Percentiles rank a stretch among this genome's conserved stretches.
These are phyloP conservation scores for Acacia melanoxylon DNA, from an alignment of 306 rosid genomes.

Conservation along the genomic window DNA sequence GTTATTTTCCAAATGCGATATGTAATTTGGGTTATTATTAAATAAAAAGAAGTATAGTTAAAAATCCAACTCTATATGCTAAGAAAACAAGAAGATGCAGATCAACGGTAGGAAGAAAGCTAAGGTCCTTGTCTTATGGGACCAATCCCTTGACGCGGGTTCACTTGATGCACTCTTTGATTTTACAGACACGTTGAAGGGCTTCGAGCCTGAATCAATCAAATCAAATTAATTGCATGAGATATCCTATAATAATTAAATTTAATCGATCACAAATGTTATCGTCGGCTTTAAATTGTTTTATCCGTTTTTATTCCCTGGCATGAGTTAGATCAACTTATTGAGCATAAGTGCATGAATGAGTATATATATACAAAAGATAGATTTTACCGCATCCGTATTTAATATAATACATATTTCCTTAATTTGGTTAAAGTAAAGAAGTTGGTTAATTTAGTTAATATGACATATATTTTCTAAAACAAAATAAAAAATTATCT, in stretches of 20 bases:
- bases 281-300: not conserved
- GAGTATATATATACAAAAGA: not conserved
- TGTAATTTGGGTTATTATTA: too few species aligned
- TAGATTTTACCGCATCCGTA: not conserved
- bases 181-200: slow-evolving; percentile 82
- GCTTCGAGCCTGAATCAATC: slow-evolving; percentile 48
- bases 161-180: slow-evolving; percentile 36
- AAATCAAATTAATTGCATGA: not conserved
- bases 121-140: not conserved
- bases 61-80: slow-evolving; percentile 20
- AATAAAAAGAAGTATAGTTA: too few species aligned
- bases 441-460: too few species aligned
- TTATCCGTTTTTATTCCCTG: not conserved
- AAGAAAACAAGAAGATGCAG: slow-evolving; percentile 34
- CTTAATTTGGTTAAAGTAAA: too few species aligned
- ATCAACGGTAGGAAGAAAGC: slow-evolving; percentile 39
- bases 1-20: too few species aligned
- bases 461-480: too few species aligned
- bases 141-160: not conserved
- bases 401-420: too few species aligned
- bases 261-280: not conserved
- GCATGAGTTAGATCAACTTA: too few species aligned
- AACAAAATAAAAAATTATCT: too few species aligned
- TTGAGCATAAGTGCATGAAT: too few species aligned
- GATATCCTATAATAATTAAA: not conserved